phyloP scores from a whole-genome alignment of 345 rosid species.

The Punica granatum region DNA sequence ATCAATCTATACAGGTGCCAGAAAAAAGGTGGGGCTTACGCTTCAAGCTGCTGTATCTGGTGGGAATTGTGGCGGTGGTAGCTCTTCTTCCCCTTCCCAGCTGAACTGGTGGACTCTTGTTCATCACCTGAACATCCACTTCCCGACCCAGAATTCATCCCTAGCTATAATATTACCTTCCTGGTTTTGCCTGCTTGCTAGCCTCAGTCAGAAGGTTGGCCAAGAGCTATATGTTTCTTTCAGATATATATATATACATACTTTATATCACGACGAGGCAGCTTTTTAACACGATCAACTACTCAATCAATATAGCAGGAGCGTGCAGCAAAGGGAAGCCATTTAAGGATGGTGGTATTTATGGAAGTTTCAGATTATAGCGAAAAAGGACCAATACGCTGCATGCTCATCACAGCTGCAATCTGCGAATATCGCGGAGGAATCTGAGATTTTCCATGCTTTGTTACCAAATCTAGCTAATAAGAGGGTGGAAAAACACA shows the following conservation, averaged over 20 bases:
- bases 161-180: not conserved
- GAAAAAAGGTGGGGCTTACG: conserved; percentile 17
- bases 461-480: not conserved
- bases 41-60: conserved; percentile 49
- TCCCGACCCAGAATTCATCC: not conserved
- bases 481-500: too few species aligned
- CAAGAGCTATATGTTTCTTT: too few species aligned
- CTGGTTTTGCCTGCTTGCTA: not conserved
- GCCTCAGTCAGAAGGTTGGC: too few species aligned
- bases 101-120: conserved; percentile 7
- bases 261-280: too few species aligned
- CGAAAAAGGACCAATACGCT: not conserved
- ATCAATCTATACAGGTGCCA: too few species aligned
- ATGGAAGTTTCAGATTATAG: not conserved
- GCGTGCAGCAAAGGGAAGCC: not conserved
- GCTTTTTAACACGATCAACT: too few species aligned
- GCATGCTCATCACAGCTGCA: not conserved
- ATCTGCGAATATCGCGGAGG: not conserved
- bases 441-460: not conserved
- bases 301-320: too few species aligned
- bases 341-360: not conserved
- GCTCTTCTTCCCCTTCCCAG: conserved; percentile 17
- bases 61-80: conserved; percentile 47
- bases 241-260: too few species aligned
- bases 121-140: conserved; percentile 33